These are phyloP conservation scores for Pseudonitzschia pungens DNA, from an alignment of 108 stramenopile genomes.

Conservation along the genomic window DNA sequence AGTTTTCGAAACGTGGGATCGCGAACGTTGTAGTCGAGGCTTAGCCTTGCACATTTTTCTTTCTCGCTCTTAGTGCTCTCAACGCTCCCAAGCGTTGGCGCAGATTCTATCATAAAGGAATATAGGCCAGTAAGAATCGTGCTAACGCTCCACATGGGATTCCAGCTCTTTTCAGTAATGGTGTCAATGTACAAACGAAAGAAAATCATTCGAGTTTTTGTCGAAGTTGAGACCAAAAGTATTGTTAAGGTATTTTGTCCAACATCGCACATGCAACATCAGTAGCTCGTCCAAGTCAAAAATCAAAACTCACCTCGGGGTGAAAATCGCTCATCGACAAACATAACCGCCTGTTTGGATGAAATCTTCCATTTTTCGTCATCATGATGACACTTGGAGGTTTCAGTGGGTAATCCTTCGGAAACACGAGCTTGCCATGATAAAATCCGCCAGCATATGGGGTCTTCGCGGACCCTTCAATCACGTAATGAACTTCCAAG, in stretches of 20 bases:
- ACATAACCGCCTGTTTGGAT: slow-evolving; percentile 82
- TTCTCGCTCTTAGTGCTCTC: slow-evolving; percentile 75
- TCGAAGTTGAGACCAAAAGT: not conserved
- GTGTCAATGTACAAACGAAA: not conserved
- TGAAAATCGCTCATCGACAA: slow-evolving; percentile 81
- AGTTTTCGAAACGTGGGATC: slow-evolving; percentile 64
- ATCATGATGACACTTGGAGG: slow-evolving; percentile 95
- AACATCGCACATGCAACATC: too few relatives aligned
- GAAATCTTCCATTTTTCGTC: slow-evolving; percentile 92
- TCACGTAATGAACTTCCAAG: slow-evolving; percentile 96
- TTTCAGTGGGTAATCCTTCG: slow-evolving; percentile 91
- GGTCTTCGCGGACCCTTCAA: slow-evolving; percentile 80
- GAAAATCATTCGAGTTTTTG: slow-evolving; percentile 58
- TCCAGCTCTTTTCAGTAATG: slow-evolving; percentile 47
- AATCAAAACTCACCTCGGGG: slow-evolving; percentile 9
- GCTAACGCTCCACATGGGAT: slow-evolving; percentile 94
- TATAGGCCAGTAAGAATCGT: slow-evolving; percentile 95
- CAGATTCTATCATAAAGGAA: slow-evolving; percentile 94
- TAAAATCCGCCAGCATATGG: slow-evolving; percentile 83
- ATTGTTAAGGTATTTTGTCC: not conserved
- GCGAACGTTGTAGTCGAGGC: slow-evolving; percentile 83
- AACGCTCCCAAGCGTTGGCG: slow-evolving; percentile 86
- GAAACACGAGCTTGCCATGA: slow-evolving; percentile 80
- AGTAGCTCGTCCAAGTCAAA: not conserved
- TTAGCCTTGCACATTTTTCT: slow-evolving; percentile 69